A percentile compares a stretch with the other conserved stretches of the same genome.
phyloP scores from a whole-genome alignment of 768 basidiomycete species.

The Gloeostereum incarnatum region DNA sequence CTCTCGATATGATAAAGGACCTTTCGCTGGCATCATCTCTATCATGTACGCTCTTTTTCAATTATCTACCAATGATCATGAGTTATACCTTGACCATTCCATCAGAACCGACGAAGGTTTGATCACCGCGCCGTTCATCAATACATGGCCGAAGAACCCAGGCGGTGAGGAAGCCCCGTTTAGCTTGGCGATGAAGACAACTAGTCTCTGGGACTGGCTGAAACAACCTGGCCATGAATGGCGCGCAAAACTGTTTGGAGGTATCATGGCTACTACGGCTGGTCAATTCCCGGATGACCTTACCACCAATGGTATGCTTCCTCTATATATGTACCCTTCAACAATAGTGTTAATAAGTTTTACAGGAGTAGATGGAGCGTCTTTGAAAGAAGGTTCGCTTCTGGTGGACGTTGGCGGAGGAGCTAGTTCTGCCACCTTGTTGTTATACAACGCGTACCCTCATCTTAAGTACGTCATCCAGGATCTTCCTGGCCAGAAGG shows the following conservation, averaged over 20 bases:
- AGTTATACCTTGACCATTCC: not conserved
- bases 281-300: not conserved
- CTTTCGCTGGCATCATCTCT: not conserved
- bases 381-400: not conserved
- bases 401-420: slow-evolving; percentile 9
- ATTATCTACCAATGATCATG: not conserved
- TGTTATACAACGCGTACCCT: slow-evolving; percentile 3
- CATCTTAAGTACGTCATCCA: slow-evolving; percentile 7
- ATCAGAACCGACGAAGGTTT: slow-evolving; percentile 3
- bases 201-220: slow-evolving; percentile 8
- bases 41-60: not conserved
- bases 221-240: slow-evolving; percentile 11
- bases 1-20: not conserved
- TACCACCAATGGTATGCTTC: slow-evolving; percentile 3
- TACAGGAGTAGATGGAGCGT: not conserved
- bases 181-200: slow-evolving; percentile 1
- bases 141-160: slow-evolving; percentile 2
- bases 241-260: slow-evolving; percentile 1
- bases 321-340: not conserved
- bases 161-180: slow-evolving; percentile 1
- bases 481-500: slow-evolving; percentile 3
- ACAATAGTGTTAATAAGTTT: not conserved
- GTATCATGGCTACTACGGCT: slow-evolving; percentile 1
- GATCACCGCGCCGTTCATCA: slow-evolving; percentile 1
- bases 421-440: slow-evolving; percentile 1